Conservation (phyloP, 2,329 filamentous ascomycete species). For the Metarhizium sp. region DNA sequence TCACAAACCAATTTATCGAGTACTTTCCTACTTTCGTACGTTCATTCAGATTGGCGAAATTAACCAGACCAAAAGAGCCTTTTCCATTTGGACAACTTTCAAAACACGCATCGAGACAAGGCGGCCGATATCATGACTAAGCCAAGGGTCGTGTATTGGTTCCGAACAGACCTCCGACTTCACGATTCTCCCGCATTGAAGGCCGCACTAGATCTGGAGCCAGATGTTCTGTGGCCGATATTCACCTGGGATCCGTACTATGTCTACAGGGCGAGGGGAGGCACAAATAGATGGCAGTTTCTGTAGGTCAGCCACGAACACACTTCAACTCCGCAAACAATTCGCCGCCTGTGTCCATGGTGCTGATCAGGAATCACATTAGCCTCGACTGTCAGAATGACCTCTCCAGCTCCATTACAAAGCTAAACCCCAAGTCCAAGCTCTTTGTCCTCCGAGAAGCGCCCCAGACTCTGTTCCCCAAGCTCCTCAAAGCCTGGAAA, state of each 20-base stretch:
- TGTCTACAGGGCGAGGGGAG: constrained; percentile 61
- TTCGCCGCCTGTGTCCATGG: constrained; percentile 1
- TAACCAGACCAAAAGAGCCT: neutral
- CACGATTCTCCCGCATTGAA: constrained; percentile 68
- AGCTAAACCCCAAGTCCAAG: constrained; percentile 61
- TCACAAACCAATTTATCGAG: neutral
- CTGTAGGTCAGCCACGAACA: constrained; percentile 30
- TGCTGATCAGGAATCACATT: neutral
- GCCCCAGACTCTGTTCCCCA: constrained; percentile 61
- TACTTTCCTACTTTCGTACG: too few relatives aligned
- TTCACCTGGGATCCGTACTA: constrained; percentile 80
- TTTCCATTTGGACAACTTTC: neutral
- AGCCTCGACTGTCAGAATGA: constrained; percentile 66
- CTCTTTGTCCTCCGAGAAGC: constrained; percentile 64
- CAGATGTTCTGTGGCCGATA: constrained; percentile 60
- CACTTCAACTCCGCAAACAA: neutral
- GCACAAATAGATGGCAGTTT: constrained; percentile 67
- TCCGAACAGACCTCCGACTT: constrained; percentile 66
- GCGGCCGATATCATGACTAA: constrained; percentile 17
- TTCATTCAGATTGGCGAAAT: neutral
- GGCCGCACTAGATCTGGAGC: constrained; percentile 61
- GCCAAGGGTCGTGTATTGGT: constrained; percentile 61
- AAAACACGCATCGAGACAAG: neutral
- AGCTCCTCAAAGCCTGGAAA: constrained; percentile 64
- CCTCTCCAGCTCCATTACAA: constrained; percentile 56